Percentiles rank a stretch among this genome's conserved stretches.
These are phyloP conservation scores for Danielia reshetovae DNA, from an alignment of 805 yeast species.

Conservation along the genomic window DNA sequence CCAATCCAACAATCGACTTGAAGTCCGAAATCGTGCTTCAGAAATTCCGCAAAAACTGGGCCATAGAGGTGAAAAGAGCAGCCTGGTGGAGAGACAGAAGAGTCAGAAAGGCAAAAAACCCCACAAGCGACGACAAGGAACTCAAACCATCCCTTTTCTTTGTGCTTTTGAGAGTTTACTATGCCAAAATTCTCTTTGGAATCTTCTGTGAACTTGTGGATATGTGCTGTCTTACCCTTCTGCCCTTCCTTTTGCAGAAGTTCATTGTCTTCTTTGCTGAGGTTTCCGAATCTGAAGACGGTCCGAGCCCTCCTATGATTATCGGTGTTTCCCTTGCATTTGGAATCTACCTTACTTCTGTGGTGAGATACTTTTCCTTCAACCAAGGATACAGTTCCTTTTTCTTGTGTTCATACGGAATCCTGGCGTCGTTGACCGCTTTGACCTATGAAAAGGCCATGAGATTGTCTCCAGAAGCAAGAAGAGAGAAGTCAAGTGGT, in stretches of 20 bases:
- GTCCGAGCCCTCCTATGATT: slow-evolving; percentile 31
- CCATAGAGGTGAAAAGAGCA: slow-evolving; percentile 11
- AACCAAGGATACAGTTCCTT: slow-evolving; percentile 18
- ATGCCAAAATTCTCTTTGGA: slow-evolving; percentile 5
- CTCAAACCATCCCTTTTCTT: slow-evolving; percentile 21
- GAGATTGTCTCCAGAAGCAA: slow-evolving; percentile 60
- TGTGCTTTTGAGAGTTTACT: slow-evolving; percentile 15
- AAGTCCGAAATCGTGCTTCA: slow-evolving; percentile 9
- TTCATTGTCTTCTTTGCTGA: slow-evolving; percentile 25
- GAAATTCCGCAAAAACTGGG: slow-evolving; percentile 20
- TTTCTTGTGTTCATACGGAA: slow-evolving; percentile 16
- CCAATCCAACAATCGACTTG: slow-evolving; percentile 13
- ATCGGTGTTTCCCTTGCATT: slow-evolving; percentile 77
- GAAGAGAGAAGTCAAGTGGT: slow-evolving; percentile 61
- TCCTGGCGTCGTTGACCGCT: slow-evolving; percentile 52
- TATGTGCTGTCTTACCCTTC: slow-evolving; percentile 17
- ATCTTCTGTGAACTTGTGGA: slow-evolving; percentile 21
- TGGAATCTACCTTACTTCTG: slow-evolving; percentile 48
- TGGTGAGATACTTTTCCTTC: slow-evolving; percentile 17
- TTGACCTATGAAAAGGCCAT: slow-evolving; percentile 69
- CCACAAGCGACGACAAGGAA: slow-evolving; percentile 9
- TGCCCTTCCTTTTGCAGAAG: slow-evolving; percentile 29
- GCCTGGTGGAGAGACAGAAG: slow-evolving; percentile 17
- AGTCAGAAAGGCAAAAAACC: slow-evolving; percentile 4
- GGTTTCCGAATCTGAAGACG: slow-evolving; percentile 9